A percentile compares a stretch with the other conserved stretches of the same genome.
Evolutionary conservation across 2,329 filamentous ascomycete species (phyloP).

Genomic region (Sarocladiaceae sp.): DNA sequence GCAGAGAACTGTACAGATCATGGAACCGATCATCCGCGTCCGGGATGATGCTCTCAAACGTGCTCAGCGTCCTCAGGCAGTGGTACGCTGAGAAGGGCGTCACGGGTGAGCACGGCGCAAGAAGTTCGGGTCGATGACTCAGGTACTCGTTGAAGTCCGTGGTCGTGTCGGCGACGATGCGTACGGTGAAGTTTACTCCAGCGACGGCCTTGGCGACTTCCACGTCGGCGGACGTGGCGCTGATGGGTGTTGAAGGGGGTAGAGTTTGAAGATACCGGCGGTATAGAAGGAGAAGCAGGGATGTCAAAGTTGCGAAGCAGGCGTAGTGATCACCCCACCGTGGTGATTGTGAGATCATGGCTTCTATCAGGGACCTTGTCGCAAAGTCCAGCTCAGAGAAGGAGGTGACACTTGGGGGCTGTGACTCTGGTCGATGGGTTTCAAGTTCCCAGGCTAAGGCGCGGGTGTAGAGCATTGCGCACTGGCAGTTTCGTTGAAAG

Average conservation of each 20-base stretch:
- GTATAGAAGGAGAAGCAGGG: conserved; percentile 29
- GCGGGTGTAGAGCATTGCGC: conserved; percentile 28
- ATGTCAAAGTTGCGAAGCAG: conserved; percentile 30
- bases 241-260: conserved; percentile 11
- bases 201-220: conserved; percentile 29
- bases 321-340: conserved; percentile 31
- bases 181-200: conserved; percentile 31
- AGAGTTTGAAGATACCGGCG: conserved; percentile 23
- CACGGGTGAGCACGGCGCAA: conserved; percentile 25
- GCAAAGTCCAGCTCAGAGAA: conserved; percentile 28
- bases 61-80: conserved; percentile 27
- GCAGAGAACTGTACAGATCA: conserved; percentile 27
- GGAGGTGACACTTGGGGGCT: conserved; percentile 18
- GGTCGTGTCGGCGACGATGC: conserved; percentile 31
- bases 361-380: conserved; percentile 26
- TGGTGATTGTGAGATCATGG: conserved; percentile 27
- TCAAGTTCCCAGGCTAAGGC: conserved; percentile 22
- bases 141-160: conserved; percentile 29
- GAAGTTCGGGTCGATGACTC: conserved; percentile 24
- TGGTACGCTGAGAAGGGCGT: conserved; percentile 30
- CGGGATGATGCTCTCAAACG: conserved; percentile 27
- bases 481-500: conserved; percentile 31
- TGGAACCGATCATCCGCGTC: conserved; percentile 27
- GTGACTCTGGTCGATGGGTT: conserved; percentile 14
- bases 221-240: conserved; percentile 22